These are phyloP conservation scores for Tephrocybe sp. DNA, from an alignment of 768 basidiomycete species.

Conservation along the genomic window DNA sequence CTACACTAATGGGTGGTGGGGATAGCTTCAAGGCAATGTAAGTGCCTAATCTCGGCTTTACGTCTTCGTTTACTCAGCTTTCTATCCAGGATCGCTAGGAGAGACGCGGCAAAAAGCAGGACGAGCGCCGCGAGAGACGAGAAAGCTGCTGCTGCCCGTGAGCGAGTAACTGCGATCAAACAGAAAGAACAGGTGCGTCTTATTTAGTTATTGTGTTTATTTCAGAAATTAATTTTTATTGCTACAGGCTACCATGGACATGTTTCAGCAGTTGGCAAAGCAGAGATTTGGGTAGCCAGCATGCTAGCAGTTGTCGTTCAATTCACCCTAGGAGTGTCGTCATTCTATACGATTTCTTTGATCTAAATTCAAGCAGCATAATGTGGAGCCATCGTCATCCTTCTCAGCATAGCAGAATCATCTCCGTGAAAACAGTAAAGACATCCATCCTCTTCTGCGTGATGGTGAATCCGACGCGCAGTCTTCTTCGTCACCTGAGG, in stretches of 20 bases:
- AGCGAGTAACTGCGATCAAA: conserved; percentile 59
- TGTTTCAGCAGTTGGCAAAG: conserved; percentile 82
- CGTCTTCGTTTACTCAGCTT: conserved; percentile 1
- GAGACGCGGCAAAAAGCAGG: conserved; percentile 69
- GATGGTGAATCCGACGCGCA: conserved; percentile 36
- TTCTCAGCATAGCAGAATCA: background rate
- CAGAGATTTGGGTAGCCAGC: conserved; percentile 8
- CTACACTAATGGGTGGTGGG: conserved; percentile 76
- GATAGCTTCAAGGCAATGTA: conserved; percentile 82
- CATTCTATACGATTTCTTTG: background rate
- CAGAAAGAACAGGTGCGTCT: conserved; percentile 69
- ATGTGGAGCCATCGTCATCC: background rate
- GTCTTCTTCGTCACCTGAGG: conserved; percentile 35
- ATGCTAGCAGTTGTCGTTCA: background rate
- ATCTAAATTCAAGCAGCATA: background rate
- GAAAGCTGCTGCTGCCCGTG: conserved; percentile 46
- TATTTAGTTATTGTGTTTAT: background rate
- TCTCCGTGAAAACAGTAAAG: conserved; percentile 22
- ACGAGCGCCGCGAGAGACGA: conserved; percentile 49
- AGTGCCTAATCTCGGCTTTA: conserved; percentile 19
- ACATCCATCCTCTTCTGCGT: conserved; percentile 13
- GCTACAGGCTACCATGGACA: conserved; percentile 84
- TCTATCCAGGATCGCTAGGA: conserved; percentile 57
- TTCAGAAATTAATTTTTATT: background rate
- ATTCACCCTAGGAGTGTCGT: background rate